Conservation (phyloP, 2,329 filamentous ascomycete genomes). For the Penicillium corylophilum region DNA sequence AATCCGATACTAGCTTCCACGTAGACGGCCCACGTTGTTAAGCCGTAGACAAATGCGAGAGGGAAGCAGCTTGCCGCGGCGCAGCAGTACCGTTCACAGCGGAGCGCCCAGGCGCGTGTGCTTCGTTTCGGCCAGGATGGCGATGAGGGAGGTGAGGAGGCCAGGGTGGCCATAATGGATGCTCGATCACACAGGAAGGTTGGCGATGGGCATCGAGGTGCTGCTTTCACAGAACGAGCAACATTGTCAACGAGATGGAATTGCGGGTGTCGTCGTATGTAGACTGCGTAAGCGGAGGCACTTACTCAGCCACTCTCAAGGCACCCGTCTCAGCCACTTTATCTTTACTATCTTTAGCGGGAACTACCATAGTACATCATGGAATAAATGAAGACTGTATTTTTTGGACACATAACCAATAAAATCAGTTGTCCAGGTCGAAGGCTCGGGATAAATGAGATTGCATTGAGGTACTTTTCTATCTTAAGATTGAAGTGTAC, state of each 20-base stretch:
- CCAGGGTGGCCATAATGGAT: slow-evolving; percentile 38
- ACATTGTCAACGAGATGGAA: slow-evolving; percentile 7
- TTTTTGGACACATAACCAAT: no score
- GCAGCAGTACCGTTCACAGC: slow-evolving; percentile 81
- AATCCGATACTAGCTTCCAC: slow-evolving; percentile 74
- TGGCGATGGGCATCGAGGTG: slow-evolving; percentile 15
- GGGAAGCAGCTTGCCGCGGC: slow-evolving; percentile 76
- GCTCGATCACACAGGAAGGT: slow-evolving; percentile 9
- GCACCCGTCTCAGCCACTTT: slow-evolving; percentile 14
- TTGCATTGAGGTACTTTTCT: no score
- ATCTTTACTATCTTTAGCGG: slow-evolving; percentile 2
- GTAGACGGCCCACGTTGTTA: slow-evolving; percentile 94
- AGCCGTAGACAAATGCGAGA: slow-evolving; percentile 80
- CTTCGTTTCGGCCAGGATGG: slow-evolving; percentile 43
- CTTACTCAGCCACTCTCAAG: slow-evolving; percentile 16
- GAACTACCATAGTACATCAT: no score
- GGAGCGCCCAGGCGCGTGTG: slow-evolving; percentile 43
- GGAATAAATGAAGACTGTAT: no score
- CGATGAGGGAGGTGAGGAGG: slow-evolving; percentile 40
- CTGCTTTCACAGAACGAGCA: slow-evolving; percentile 1
- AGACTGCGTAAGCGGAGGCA: slow-evolving; percentile 9
- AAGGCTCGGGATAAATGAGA: no score
- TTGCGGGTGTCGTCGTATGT: not conserved
- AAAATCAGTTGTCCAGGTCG: no score
- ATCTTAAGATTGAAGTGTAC: no score